Conservation (phyloP, 345 rosid genomes). For the Trapa incisa region DNA sequence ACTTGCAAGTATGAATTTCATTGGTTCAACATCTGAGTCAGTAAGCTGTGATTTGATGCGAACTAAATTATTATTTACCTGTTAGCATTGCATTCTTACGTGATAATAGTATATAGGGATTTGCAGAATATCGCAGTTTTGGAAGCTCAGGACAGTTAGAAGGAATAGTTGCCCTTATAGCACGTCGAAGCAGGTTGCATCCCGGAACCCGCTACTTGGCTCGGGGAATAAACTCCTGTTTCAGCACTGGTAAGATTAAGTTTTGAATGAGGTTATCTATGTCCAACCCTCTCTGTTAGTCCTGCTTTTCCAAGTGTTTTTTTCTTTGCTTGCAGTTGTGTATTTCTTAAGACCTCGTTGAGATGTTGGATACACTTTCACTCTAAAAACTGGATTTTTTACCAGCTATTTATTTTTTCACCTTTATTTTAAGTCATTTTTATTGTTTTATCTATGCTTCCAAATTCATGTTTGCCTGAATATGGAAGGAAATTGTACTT, state of each 20-base stretch:
- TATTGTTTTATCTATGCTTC: background rate
- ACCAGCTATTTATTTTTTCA: background rate
- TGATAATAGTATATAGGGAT: conserved; percentile 75
- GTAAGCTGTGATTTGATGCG: background rate
- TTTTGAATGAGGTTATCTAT: background rate
- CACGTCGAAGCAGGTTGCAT: conserved; percentile 95
- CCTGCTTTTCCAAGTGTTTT: background rate
- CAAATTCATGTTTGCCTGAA: background rate
- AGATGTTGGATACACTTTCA: background rate
- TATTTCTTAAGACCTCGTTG: background rate
- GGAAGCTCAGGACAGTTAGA: conserved; percentile 88
- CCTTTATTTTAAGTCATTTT: no score
- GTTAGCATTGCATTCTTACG: conserved; percentile 30
- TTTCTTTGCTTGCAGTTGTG: background rate
- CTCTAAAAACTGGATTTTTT: background rate
- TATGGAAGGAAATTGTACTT: conserved; percentile 13
- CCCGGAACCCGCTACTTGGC: conserved; percentile 99
- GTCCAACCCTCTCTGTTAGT: background rate
- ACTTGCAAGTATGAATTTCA: background rate
- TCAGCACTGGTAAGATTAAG: conserved; percentile 66
- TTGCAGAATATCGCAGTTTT: conserved; percentile 86
- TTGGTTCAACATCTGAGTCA: background rate
- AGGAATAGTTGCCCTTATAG: conserved; percentile 82
- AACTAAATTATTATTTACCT: background rate
- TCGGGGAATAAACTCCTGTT: conserved; percentile 94